phyloP scores from a whole-genome alignment of 352 stramenopile genomes.

The Phytophthora palmivora region DNA sequence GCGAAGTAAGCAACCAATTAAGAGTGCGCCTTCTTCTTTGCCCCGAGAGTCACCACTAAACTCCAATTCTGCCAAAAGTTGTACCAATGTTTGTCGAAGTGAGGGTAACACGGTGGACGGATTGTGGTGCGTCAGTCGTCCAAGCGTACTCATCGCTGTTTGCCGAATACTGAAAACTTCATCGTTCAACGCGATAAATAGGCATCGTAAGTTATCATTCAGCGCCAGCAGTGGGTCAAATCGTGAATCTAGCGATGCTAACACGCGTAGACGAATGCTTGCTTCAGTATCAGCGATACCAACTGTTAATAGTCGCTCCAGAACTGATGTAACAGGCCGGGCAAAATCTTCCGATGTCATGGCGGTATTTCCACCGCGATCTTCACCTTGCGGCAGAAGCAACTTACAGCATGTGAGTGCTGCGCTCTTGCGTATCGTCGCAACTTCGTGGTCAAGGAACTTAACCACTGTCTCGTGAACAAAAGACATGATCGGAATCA shows the following conservation, averaged over 20 bases:
- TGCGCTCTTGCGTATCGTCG: slow-evolving; percentile 84
- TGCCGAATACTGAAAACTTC: slow-evolving; percentile 90
- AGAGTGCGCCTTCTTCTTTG: slow-evolving; percentile 83
- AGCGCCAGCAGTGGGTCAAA: slow-evolving; percentile 84
- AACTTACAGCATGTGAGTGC: slow-evolving; percentile 91
- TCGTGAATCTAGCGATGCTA: slow-evolving; percentile 80
- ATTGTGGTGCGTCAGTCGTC: slow-evolving; percentile 87
- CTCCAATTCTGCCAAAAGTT: slow-evolving; percentile 87
- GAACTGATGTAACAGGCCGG: slow-evolving; percentile 71
- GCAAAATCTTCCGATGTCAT: slow-evolving; percentile 81
- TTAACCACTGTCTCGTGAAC: slow-evolving; percentile 90
- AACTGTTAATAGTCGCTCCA: slow-evolving; percentile 84
- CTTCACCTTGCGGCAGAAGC: slow-evolving; percentile 73
- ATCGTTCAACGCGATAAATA: slow-evolving; percentile 91
- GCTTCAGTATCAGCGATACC: slow-evolving; percentile 89
- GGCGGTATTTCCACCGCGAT: slow-evolving; percentile 41
- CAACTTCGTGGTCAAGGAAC: slow-evolving; percentile 88
- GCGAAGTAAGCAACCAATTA: slow-evolving; percentile 82
- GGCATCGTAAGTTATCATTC: slow-evolving; percentile 84
- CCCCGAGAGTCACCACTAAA: slow-evolving; percentile 83
- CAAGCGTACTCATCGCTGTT: slow-evolving; percentile 89
- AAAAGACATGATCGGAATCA: slow-evolving; percentile 90
- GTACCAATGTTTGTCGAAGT: slow-evolving; percentile 84
- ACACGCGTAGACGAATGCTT: slow-evolving; percentile 82
- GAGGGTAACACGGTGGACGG: slow-evolving; percentile 83